phyloP scores from a whole-genome alignment of 2,329 filamentous ascomycete species.

The Monilinia fructicola region DNA sequence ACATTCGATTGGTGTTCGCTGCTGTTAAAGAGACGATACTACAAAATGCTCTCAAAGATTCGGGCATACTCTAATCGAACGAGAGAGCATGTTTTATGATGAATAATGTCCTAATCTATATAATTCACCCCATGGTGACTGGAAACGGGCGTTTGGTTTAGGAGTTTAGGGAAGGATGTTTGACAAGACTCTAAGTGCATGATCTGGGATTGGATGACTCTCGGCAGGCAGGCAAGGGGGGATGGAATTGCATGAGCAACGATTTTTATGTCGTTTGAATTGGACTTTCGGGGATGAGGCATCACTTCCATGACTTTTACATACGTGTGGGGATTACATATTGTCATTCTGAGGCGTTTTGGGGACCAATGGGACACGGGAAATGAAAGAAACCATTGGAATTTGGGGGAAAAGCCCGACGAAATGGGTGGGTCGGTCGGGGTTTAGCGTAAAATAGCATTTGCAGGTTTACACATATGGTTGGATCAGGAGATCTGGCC shows the following conservation, averaged over 20 bases:
- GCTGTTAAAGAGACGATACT: constrained; percentile 98
- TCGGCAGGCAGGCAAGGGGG: constrained; percentile 20
- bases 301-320: constrained; percentile 21
- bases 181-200: constrained; percentile 32
- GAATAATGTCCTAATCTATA: constrained; percentile 32
- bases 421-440: constrained; percentile 2
- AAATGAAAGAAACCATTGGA: neutral
- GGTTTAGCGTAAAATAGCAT: constrained; percentile 10
- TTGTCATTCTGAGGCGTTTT: constrained; percentile 17
- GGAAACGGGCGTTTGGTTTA: constrained; percentile 35
- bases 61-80: constrained; percentile 75
- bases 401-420: constrained; percentile 1
- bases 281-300: neutral
- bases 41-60: constrained; percentile 97
- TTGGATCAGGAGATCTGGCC: constrained; percentile 4
- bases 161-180: constrained; percentile 36
- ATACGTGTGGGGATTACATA: constrained; percentile 20
- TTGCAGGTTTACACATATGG: constrained; percentile 8
- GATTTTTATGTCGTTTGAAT: constrained; percentile 18
- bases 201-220: constrained; percentile 26
- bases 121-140: constrained; percentile 30
- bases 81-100: constrained; percentile 23
- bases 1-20: constrained; percentile 95
- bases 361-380: constrained; percentile 10
- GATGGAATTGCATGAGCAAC: constrained; percentile 22